A percentile compares a stretch with the other conserved stretches of the same genome.
Evolutionary conservation across 2,329 filamentous ascomycete species (phyloP).

Genomic region (Nothopassalora personata): DNA sequence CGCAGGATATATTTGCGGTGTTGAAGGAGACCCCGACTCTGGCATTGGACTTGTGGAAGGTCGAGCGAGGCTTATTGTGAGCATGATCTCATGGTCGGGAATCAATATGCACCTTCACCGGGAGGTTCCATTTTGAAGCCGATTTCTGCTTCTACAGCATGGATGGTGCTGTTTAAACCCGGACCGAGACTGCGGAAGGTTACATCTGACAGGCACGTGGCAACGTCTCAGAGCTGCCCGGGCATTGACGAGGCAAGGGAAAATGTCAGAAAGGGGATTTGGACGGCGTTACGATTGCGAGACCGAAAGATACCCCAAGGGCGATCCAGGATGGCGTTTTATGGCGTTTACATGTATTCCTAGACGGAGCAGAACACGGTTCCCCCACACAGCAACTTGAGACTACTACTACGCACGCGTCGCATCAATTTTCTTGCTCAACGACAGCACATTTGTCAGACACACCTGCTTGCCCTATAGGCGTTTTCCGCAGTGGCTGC

Average conservation of each 20-base stretch:
- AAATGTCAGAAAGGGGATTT: background rate
- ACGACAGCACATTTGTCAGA: too few species aligned
- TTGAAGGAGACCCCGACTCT: constrained; percentile 44
- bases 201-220: background rate
- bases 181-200: background rate
- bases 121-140: background rate
- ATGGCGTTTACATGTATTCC: too few species aligned
- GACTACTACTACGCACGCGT: too few species aligned
- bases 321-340: too few species aligned
- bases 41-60: constrained; percentile 45
- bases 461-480: too few species aligned
- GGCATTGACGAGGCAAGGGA: background rate
- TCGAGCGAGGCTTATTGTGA: constrained; percentile 41
- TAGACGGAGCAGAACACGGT: too few species aligned
- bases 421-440: too few species aligned
- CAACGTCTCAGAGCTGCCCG: background rate
- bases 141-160: background rate
- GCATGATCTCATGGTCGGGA: background rate
- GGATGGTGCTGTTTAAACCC: background rate
- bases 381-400: too few species aligned
- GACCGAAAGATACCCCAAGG: too few species aligned
- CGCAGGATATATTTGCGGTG: constrained; percentile 41
- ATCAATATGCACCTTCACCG: too few species aligned
- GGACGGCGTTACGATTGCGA: background rate
- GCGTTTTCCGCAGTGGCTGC: too few species aligned